Percentiles rank a stretch among this genome's conserved stretches.
Conservation (phyloP, 176 grass and related monocot species). For the Leersia perrieri region DNA sequence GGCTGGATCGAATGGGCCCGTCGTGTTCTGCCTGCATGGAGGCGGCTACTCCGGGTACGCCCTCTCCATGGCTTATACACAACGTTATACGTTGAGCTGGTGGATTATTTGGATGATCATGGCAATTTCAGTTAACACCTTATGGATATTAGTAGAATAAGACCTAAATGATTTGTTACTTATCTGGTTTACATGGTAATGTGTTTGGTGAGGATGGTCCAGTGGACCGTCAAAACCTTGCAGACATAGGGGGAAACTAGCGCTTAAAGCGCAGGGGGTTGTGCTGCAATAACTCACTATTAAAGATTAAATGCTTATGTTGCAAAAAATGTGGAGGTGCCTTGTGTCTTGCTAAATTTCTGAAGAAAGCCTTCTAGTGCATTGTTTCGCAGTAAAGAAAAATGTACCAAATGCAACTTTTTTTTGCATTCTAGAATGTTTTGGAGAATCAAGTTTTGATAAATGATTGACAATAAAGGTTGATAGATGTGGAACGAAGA, state of each 20-base stretch:
- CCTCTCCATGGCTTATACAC: background rate
- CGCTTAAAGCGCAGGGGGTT: background rate
- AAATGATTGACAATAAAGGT: background rate
- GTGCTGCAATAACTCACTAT: background rate
- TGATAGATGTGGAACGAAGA: background rate
- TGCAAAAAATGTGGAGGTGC: background rate
- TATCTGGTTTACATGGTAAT: background rate
- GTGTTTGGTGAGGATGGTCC: background rate
- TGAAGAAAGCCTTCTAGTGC: background rate
- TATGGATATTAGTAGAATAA: background rate
- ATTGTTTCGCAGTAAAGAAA: background rate
- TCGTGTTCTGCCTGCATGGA: conserved; percentile 93
- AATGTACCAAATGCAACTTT: conserved; percentile 11
- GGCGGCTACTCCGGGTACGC: conserved; percentile 92
- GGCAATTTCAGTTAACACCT: background rate
- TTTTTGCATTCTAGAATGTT: background rate
- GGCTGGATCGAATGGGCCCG: conserved; percentile 79
- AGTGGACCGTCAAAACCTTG: background rate
- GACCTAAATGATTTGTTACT: background rate
- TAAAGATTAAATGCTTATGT: background rate
- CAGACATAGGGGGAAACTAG: background rate
- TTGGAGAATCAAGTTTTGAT: background rate
- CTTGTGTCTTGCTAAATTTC: background rate
- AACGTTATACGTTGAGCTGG: background rate
- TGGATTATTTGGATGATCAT: background rate